Percentiles rank a stretch among this genome's conserved stretches.
These are phyloP conservation scores for Macrotyloma uniflorum DNA, from an alignment of 306 rosid species.

Conservation along the genomic window DNA sequence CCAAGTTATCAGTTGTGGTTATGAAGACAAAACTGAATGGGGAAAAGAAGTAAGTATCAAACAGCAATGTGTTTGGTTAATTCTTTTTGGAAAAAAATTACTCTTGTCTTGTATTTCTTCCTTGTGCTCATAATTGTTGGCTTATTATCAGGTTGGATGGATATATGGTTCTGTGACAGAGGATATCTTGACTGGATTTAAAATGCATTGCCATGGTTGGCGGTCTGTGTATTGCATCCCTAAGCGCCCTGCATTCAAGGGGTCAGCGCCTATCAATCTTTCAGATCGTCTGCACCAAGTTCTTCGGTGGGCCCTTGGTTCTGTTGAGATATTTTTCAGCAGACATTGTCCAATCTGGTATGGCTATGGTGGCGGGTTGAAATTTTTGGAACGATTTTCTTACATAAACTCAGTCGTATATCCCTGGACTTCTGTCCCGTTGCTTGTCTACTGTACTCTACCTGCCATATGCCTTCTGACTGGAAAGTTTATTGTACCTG, in stretches of 20 bases:
- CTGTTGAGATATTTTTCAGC: constrained; percentile 95
- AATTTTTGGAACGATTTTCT: constrained; percentile 81
- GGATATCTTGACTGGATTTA: constrained; percentile 97
- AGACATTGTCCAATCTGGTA: constrained; percentile 95
- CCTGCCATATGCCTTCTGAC: constrained; percentile 97
- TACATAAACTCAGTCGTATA: constrained; percentile 90
- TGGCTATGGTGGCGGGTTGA: constrained; percentile 91
- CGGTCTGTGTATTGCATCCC: constrained; percentile 97
- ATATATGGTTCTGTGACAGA: constrained; percentile 98
- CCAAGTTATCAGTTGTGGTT: constrained; percentile 97
- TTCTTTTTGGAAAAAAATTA: neutral
- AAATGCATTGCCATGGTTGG: constrained; percentile 99
- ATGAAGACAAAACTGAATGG: constrained; percentile 98
- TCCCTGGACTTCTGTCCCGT: constrained; percentile 91
- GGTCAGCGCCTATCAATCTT: constrained; percentile 95
- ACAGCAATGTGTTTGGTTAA: neutral
- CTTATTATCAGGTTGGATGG: constrained; percentile 82
- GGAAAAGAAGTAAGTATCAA: constrained; percentile 80
- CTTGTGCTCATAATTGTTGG: constrained; percentile 32
- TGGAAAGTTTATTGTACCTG: constrained; percentile 92
- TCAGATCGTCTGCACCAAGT: constrained; percentile 97
- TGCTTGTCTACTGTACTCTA: constrained; percentile 85
- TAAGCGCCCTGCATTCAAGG: constrained; percentile 87
- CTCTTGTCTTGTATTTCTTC: constrained; percentile 12
- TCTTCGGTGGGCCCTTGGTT: constrained; percentile 97